These are phyloP conservation scores for Myriangium duriaei DNA, from an alignment of 2,329 filamentous ascomycete species.

Conservation along the genomic window DNA sequence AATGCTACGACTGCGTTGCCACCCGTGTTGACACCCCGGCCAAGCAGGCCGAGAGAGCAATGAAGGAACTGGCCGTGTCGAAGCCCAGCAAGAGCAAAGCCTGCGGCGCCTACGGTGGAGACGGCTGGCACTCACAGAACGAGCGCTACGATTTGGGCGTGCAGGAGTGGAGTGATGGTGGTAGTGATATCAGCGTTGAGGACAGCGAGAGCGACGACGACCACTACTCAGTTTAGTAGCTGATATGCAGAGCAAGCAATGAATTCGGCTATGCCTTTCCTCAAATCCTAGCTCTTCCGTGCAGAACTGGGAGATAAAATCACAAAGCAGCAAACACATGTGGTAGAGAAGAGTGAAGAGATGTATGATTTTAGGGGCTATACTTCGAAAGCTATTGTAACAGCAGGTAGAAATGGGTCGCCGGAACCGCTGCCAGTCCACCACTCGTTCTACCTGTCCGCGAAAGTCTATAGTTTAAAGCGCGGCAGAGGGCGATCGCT, in stretches of 20 bases:
- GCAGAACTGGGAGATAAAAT: too few relatives aligned
- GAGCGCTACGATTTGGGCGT: conserved; percentile 2
- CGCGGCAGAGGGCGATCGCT: background rate
- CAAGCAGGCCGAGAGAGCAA: too few relatives aligned
- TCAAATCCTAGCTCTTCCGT: too few relatives aligned
- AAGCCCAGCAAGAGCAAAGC: too few relatives aligned
- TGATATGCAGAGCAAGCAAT: too few relatives aligned
- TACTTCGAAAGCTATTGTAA: background rate
- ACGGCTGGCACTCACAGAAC: conserved; percentile 1
- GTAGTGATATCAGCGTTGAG: conserved; percentile 4
- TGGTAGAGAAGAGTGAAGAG: background rate
- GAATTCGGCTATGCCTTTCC: too few relatives aligned
- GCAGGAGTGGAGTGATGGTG: conserved; percentile 3
- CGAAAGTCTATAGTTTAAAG: background rate
- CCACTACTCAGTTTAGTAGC: conserved; percentile 4
- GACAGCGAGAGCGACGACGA: conserved; percentile 6
- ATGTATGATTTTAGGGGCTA: background rate
- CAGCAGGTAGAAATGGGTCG: background rate
- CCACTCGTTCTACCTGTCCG: background rate
- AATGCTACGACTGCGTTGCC: conserved; percentile 7
- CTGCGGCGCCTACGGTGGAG: conserved; percentile 1
- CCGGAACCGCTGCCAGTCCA: too few relatives aligned
- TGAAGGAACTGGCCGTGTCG: too few relatives aligned
- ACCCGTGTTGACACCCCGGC: background rate
- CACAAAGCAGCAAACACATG: too few relatives aligned